Evolutionary conservation across 2,329 filamentous ascomycete species (phyloP).

Genomic region (Fusarium equiseti): DNA sequence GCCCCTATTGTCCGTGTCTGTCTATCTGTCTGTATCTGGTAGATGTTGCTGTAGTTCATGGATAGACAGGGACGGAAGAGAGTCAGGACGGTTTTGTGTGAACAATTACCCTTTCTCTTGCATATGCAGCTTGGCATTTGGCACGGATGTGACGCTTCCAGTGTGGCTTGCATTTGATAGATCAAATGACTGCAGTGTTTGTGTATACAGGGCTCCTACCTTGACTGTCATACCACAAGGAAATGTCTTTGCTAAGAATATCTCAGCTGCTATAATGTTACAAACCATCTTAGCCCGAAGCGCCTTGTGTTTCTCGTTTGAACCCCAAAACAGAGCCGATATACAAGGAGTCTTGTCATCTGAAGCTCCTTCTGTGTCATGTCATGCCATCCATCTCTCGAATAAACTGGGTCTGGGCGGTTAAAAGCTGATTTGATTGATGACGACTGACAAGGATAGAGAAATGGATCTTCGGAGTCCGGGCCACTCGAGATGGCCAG

Average conservation of each 20-base stretch:
- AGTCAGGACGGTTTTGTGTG: slow-evolving; percentile 1
- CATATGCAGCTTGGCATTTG: slow-evolving; percentile 10
- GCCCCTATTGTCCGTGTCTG: background rate
- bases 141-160: slow-evolving; percentile 30
- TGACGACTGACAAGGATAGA: slow-evolving; percentile 22
- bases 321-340: slow-evolving; percentile 23
- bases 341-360: slow-evolving; percentile 9
- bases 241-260: slow-evolving; percentile 26
- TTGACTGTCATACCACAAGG: slow-evolving; percentile 9
- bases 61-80: background rate
- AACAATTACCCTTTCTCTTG: slow-evolving; percentile 13
- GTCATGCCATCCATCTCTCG: background rate
- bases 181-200: slow-evolving; percentile 34
- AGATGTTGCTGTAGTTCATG: background rate
- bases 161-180: slow-evolving; percentile 40
- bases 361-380: slow-evolving; percentile 23
- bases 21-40: background rate
- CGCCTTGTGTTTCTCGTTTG: slow-evolving; percentile 35
- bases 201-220: background rate
- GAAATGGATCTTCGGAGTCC: slow-evolving; percentile 43
- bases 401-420: slow-evolving; percentile 33
- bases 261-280: slow-evolving; percentile 7
- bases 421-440: slow-evolving; percentile 23
- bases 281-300: slow-evolving; percentile 18
- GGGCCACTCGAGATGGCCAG: slow-evolving; percentile 42